Evolutionary conservation across 1,284 basidiomycete species (phyloP).

Genomic region (Pseudozyma tsukubaensis): DNA sequence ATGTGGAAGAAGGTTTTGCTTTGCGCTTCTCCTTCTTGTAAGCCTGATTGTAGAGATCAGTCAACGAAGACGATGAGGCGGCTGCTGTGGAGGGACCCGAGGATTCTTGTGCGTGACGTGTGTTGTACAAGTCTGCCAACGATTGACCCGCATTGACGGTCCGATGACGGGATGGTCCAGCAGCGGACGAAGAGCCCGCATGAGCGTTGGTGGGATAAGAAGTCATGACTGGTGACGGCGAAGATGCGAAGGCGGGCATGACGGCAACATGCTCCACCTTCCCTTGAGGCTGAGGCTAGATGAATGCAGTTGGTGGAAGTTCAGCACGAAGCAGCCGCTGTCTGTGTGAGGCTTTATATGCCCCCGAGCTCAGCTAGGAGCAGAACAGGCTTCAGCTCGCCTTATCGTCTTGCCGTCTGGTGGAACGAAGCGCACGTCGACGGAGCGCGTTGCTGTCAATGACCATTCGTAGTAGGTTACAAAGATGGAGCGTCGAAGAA

Average conservation of each 20-base stretch:
- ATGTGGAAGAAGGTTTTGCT: slow-evolving; percentile 1
- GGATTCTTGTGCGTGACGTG: slow-evolving; percentile 21
- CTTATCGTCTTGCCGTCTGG: too few species aligned
- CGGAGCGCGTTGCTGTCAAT: too few species aligned
- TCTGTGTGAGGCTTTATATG: too few species aligned
- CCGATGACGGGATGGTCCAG: slow-evolving; percentile 4
- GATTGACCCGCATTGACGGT: slow-evolving; percentile 2
- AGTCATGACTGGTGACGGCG: slow-evolving; percentile 17
- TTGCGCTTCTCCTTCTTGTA: too few species aligned
- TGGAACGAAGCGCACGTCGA: too few species aligned
- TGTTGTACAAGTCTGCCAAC: slow-evolving; percentile 36
- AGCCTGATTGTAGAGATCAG: slow-evolving; percentile 24
- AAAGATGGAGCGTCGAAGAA: background rate
- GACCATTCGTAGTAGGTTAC: too few species aligned
- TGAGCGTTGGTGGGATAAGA: slow-evolving; percentile 2
- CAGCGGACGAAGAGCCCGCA: slow-evolving; percentile 9
- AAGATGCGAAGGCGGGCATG: slow-evolving; percentile 13
- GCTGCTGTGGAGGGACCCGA: background rate
- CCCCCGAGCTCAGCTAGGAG: too few species aligned
- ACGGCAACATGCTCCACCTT: background rate
- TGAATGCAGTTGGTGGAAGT: too few species aligned
- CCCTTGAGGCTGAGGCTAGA: too few species aligned
- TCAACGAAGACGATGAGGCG: slow-evolving; percentile 13
- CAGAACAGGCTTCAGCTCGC: too few species aligned
- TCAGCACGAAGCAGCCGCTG: too few species aligned